Evolutionary conservation across 1,139 yeast genomes (phyloP).

Genomic region (Nadsonia starkeyi-henricii): DNA sequence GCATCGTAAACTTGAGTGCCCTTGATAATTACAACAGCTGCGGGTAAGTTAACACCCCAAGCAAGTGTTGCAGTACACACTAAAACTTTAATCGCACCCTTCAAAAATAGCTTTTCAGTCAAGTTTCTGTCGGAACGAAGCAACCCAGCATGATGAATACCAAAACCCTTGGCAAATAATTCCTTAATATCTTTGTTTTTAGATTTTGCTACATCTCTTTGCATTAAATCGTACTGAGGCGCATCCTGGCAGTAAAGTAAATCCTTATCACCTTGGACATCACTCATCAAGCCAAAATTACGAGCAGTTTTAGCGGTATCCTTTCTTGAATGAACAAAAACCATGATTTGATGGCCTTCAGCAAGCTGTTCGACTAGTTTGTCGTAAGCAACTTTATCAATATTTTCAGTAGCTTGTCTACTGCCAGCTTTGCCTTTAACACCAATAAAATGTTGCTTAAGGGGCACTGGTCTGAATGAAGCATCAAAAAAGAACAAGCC

Average conservation of each 20-base stretch:
- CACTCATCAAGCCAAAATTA: constrained; percentile 57
- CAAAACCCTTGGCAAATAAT: constrained; percentile 70
- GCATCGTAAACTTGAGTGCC: constrained; percentile 96
- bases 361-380: constrained; percentile 54
- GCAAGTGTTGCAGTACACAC: constrained; percentile 97
- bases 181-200: constrained; percentile 73
- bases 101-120: constrained; percentile 74
- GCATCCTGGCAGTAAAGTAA: constrained; percentile 50
- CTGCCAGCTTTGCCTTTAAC: constrained; percentile 75
- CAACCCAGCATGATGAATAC: constrained; percentile 97
- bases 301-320: constrained; percentile 81
- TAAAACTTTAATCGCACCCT: constrained; percentile 77
- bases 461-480: constrained; percentile 86
- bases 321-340: constrained; percentile 88
- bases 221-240: constrained; percentile 33
- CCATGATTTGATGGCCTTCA: constrained; percentile 84
- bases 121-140: constrained; percentile 77
- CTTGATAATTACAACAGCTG: constrained; percentile 90
- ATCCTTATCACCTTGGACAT: constrained; percentile 35
- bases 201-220: constrained; percentile 58
- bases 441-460: constrained; percentile 78
- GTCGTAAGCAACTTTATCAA: constrained; percentile 66
- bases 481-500: constrained; percentile 94
- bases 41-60: constrained; percentile 98
- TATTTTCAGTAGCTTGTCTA: constrained; percentile 57